Base-by-base conservation (phyloP, 495 filamentous ascomycete species). In the Neurospora hispaniola region DNA sequence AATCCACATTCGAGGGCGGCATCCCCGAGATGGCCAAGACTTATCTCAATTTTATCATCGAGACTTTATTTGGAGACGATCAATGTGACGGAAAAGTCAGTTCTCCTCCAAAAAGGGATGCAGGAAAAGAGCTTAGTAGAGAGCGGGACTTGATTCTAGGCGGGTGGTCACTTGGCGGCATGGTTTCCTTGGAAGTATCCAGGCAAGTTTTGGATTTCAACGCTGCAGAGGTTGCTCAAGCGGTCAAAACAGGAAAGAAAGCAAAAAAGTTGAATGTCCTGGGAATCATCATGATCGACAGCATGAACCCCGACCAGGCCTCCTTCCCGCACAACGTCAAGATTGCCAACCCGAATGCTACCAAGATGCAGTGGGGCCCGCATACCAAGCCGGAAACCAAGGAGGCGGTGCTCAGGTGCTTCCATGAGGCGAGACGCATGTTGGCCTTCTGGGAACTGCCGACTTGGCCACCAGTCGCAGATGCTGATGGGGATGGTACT, bases 231-330 rank as follows among this genome's bases (percentile, higher is more conserved):
- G 27, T 31, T 31, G 27, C 27, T 31, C 1, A 1, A 1, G 2
- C 27, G 1, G 27, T 2, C 27, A 31, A 31, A 31, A 3, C 27
- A 31, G 27, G 42, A 48, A 54, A 5, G 8, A 6, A 27, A 4
- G 11, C 54, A 27, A 31, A 27, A 14, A 66, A 41, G 1, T 62
- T 84, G 16, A 74, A 71, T 0, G 71, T 86, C 3, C 1, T 82
- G 0, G 85, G 85, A 5, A 81, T 86, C 40, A 62, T 86, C 69
- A 81, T 85, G 76, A 76, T 86, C n/a, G 85, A 86, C 70, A 81
- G 76, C 42, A 72, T 85, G 14, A 84, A 77, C 68, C 80, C 84
- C 10, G n/a, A 27, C 5, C 46, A 76, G 48, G 0, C 3, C 3
- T 14, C 20, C 3, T 66, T 66, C 6, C 54, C 54, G 0, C 2